Evolutionary conservation across 2,329 filamentous ascomycete genomes (phyloP).

Genomic region (Thielaviopsis populi): DNA sequence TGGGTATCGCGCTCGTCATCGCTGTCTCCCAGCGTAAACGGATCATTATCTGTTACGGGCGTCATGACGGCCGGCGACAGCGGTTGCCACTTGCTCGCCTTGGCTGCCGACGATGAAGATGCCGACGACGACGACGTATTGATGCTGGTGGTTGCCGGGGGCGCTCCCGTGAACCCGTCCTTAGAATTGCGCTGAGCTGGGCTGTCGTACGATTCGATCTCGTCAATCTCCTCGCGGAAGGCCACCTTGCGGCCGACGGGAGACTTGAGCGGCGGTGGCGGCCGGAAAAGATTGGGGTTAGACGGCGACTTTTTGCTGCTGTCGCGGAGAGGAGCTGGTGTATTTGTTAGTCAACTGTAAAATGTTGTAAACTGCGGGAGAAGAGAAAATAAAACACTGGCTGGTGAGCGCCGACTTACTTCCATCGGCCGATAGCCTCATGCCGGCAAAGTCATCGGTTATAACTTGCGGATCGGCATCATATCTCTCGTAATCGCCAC

Average conservation of each 20-base stretch:
- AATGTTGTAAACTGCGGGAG: background rate
- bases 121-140: slow-evolving; percentile 21
- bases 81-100: slow-evolving; percentile 93
- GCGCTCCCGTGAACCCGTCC: slow-evolving; percentile 25
- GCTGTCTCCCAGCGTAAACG: slow-evolving; percentile 89
- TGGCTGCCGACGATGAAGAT: slow-evolving; percentile 35
- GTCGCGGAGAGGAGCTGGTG: slow-evolving; percentile 36
- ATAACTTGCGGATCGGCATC: slow-evolving; percentile 87
- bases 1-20: slow-evolving; percentile 67
- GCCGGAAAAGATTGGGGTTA: slow-evolving; percentile 68
- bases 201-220: slow-evolving; percentile 58
- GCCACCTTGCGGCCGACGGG: slow-evolving; percentile 40
- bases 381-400: background rate
- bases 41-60: slow-evolving; percentile 57
- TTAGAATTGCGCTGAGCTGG: slow-evolving; percentile 41
- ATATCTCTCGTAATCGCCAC: slow-evolving; percentile 80
- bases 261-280: slow-evolving; percentile 35
- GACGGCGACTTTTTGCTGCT: slow-evolving; percentile 41
- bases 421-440: slow-evolving; percentile 46
- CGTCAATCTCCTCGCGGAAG: slow-evolving; percentile 52
- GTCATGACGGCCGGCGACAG: slow-evolving; percentile 56
- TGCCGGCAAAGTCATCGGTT: slow-evolving; percentile 71
- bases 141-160: slow-evolving; percentile 1
- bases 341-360: slow-evolving; percentile 20
- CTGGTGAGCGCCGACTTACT: slow-evolving; percentile 32